A percentile compares a stretch with the other conserved stretches of the same genome.
These are phyloP conservation scores for Peziza echinospora DNA, from an alignment of 495 filamentous ascomycete genomes.

Conservation along the genomic window DNA sequence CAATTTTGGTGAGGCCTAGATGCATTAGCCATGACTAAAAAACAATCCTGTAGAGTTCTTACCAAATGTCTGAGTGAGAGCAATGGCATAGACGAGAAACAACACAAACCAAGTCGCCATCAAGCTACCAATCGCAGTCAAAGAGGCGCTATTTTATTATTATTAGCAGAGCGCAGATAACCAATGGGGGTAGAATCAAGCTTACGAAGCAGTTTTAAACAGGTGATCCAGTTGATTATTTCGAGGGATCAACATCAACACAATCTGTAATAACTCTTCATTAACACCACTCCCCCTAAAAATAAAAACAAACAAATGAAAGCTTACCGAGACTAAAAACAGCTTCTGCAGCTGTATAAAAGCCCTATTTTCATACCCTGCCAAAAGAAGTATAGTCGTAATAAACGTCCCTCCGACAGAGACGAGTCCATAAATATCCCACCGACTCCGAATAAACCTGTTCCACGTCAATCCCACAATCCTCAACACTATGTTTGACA, in stretches of 20 bases:
- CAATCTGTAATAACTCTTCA: conserved; percentile 27
- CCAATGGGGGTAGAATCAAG: neutral
- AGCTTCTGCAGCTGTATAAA: conserved; percentile 74
- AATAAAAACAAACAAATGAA: neutral
- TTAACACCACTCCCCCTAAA: neutral
- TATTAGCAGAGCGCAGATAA: too few species aligned
- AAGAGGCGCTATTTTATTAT: conserved; percentile 46
- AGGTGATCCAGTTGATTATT: conserved; percentile 97
- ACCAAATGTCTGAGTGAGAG: conserved; percentile 88
- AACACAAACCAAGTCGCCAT: conserved; percentile 93
- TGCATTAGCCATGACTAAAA: neutral
- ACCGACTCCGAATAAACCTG: conserved; percentile 77
- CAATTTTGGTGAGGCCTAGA: conserved; percentile 86
- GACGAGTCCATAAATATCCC: conserved; percentile 79
- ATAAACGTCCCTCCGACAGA: conserved; percentile 67
- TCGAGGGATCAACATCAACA: conserved; percentile 78
- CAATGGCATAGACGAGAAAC: conserved; percentile 90
- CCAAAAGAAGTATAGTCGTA: conserved; percentile 48
- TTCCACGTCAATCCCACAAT: conserved; percentile 80
- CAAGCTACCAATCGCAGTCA: conserved; percentile 76
- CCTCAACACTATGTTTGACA: conserved; percentile 64
- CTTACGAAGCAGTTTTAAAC: conserved; percentile 80
- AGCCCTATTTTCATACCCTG: conserved; percentile 30
- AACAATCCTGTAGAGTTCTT: too few species aligned
- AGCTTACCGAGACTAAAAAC: conserved; percentile 49